Evolutionary conservation across 1,284 basidiomycete species (phyloP), one percentile per base, ranked within the genome.

Genomic region (Ceratobasidium papillatum): DNA sequence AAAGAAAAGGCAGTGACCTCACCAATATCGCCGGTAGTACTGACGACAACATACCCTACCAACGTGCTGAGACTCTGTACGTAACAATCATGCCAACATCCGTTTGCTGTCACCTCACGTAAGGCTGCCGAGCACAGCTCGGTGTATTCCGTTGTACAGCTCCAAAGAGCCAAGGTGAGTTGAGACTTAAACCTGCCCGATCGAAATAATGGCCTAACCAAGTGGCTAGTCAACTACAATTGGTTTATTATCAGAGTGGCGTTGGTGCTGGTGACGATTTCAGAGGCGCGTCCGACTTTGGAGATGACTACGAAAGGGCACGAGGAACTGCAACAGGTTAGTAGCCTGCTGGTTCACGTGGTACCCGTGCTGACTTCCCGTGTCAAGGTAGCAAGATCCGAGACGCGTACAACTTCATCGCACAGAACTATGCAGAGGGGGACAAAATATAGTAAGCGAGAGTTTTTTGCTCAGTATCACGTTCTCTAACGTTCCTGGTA

Each of bases 221-320:
- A n/a, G 7, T 25, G 12, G 11, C 3, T 17, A 72, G 69, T 32
- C 69, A 43, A 11, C 19, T 72, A n/a, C 75, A 76, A 27, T 54
- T 76, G 36, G 74, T 75, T 7, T 76, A 51, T 38, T 76, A 76
- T 51, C 75, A 76, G 59, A 75, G 72, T 51, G 75, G 75, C 22
- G 61, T 76, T 9, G 75, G 75, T 7, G 59, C 63, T 30, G 63
- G 58, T 27, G 73, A 59, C 22, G 62, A 75, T 43, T 61, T 75
- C 47, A 36, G 34, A 19, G 71, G 65, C 9, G 45, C 30, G 14
- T 45, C 45, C 8, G 58, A 62, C 30, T 61, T 66, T 58, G 74
- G 61, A 11, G 63, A 68, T 25, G 74, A 51, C 19, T 69, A 54
- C 34, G 65, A 69, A 43, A 75, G 43, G 27, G 65, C 58, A 30